phyloP scores from a whole-genome alignment of 2,329 filamentous ascomycete genomes.

The Talaromyces sp. region DNA sequence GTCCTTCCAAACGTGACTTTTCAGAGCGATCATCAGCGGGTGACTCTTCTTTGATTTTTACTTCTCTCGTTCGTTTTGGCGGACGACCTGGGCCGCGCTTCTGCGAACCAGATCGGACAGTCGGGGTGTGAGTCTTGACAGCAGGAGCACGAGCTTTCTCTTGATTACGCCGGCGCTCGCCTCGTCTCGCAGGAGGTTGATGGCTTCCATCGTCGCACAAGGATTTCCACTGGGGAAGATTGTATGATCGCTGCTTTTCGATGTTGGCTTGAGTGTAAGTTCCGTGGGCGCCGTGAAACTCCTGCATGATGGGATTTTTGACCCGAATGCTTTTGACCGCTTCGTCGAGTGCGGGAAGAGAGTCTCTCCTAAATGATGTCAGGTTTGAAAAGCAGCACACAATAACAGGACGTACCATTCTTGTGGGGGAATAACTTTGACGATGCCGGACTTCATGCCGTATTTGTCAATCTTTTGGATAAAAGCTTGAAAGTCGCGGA shows the following conservation, averaged over 20 bases:
- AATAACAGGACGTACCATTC: conserved; percentile 69
- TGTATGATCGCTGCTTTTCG: conserved; percentile 92
- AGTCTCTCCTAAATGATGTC: conserved; percentile 53
- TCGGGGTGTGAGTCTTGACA: conserved; percentile 29
- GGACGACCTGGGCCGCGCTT: conserved; percentile 37
- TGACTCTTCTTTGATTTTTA: conserved; percentile 39
- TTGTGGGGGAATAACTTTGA: conserved; percentile 88
- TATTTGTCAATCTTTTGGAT: conserved; percentile 87
- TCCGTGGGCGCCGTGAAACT: conserved; percentile 93
- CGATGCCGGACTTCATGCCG: conserved; percentile 95
- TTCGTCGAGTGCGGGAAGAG: conserved; percentile 74
- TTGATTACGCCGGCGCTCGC: conserved; percentile 53
- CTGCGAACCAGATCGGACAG: conserved; percentile 46
- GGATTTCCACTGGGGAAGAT: conserved; percentile 90
- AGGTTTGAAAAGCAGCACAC: neutral
- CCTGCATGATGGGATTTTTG: conserved; percentile 95
- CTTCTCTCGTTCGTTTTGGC: conserved; percentile 36
- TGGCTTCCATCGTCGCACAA: conserved; percentile 93
- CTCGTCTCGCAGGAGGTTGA: conserved; percentile 86
- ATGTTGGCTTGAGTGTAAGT: conserved; percentile 97
- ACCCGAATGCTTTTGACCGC: conserved; percentile 87
- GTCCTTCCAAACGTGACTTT: conserved; percentile 43
- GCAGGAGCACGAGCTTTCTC: conserved; percentile 43
- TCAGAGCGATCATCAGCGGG: conserved; percentile 34
- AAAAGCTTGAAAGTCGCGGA: conserved; percentile 87